These are phyloP conservation scores for Alternaria brassicicola DNA, from an alignment of 2,329 filamentous ascomycete species.

Conservation along the genomic window DNA sequence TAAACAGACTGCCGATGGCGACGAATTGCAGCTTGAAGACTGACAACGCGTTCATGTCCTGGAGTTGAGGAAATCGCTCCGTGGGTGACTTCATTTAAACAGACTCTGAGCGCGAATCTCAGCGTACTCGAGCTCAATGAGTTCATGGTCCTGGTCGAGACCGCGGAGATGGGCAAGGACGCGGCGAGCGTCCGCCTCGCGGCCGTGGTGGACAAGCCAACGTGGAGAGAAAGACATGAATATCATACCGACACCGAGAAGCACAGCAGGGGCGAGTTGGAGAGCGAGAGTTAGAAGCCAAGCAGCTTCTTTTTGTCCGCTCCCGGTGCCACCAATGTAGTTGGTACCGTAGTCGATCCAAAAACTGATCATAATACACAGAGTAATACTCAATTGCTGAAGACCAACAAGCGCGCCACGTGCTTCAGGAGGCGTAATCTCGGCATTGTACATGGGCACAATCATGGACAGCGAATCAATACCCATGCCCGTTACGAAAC, in stretches of 20 bases:
- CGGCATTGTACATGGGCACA: conserved; percentile 59
- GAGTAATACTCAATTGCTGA: conserved; percentile 65
- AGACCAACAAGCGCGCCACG: conserved; percentile 68
- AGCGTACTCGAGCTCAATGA: conserved; percentile 75
- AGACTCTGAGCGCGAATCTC: conserved; percentile 79
- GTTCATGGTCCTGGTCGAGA: conserved; percentile 67
- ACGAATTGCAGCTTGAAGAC: conserved; percentile 66
- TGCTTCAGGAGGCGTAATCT: conserved; percentile 63
- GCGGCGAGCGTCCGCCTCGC: conserved; percentile 69
- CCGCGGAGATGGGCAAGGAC: conserved; percentile 69
- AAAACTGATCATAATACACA: conserved; percentile 68
- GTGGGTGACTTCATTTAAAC: conserved; percentile 75
- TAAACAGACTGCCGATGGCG: conserved; percentile 68
- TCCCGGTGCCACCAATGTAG: conserved; percentile 62
- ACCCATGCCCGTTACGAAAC: conserved; percentile 75
- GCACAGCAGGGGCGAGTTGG: conserved; percentile 69
- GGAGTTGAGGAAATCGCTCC: conserved; percentile 70
- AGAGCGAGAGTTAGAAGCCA: conserved; percentile 76
- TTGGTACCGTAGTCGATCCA: conserved; percentile 47
- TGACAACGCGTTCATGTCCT: conserved; percentile 63
- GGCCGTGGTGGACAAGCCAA: conserved; percentile 73
- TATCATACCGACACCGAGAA: conserved; percentile 72
- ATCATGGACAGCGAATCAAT: conserved; percentile 73
- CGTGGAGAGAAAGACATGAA: conserved; percentile 82
- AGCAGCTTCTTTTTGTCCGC: conserved; percentile 67